Conservation (phyloP, 2,329 filamentous ascomycete species). For the Talaromyces islandicus region DNA sequence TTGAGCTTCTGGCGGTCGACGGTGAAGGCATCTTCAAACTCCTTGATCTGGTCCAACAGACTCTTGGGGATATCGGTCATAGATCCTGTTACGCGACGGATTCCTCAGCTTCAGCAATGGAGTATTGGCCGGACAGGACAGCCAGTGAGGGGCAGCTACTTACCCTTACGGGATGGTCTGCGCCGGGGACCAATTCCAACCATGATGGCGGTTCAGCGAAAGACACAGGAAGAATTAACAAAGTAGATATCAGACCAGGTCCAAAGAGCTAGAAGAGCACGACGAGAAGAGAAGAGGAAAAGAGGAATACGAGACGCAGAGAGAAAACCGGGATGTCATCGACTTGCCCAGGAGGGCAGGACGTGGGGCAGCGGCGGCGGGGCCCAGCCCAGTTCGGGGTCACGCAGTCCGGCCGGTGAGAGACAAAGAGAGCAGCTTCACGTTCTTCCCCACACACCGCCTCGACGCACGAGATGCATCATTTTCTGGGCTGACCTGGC, state of each 20-base stretch:
- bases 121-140: neutral
- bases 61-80: slow-evolving; percentile 87
- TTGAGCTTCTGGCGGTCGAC: slow-evolving; percentile 76
- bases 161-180: slow-evolving; percentile 68
- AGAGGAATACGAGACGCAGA: neutral
- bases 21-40: slow-evolving; percentile 77
- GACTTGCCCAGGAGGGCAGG: neutral
- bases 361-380: slow-evolving; percentile 2
- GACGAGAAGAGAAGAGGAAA: slow-evolving; percentile 1
- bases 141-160: slow-evolving; percentile 28
- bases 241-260: neutral
- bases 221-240: neutral
- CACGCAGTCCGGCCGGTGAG: slow-evolving; percentile 13
- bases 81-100: slow-evolving; percentile 56
- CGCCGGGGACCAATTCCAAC: slow-evolving; percentile 59
- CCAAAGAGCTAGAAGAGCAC: neutral
- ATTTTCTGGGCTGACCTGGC: neutral
- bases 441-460: slow-evolving; percentile 5
- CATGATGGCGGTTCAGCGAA: slow-evolving; percentile 44
- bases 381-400: slow-evolving; percentile 9
- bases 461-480: neutral
- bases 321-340: neutral
- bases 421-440: neutral
- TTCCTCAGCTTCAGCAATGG: neutral
- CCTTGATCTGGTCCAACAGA: slow-evolving; percentile 72